Evolutionary conservation across 148 eudicot genomes (phyloP).

Genomic region (Diospyros lotus): DNA sequence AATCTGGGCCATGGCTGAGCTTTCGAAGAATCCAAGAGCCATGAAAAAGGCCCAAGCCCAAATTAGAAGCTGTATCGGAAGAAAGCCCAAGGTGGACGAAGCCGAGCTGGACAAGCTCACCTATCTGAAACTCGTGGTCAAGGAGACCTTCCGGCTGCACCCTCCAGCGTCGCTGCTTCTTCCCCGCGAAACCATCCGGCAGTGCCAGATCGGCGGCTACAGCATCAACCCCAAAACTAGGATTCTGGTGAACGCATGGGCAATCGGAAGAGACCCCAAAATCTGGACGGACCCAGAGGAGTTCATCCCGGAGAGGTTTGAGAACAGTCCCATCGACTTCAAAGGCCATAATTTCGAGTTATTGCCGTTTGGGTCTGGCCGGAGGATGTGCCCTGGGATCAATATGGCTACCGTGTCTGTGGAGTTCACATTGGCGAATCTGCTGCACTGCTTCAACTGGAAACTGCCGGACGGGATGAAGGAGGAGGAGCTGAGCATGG

Average conservation of each 20-base stretch:
- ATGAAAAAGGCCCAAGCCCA: not conserved
- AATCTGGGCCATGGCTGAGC: conserved; percentile 5
- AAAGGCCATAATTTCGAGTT: conserved; percentile 1
- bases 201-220: not conserved
- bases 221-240: not conserved
- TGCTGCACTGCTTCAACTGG: conserved; percentile 5
- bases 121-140: not conserved
- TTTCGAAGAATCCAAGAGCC: not conserved
- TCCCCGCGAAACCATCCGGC: not conserved
- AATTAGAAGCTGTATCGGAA: not conserved
- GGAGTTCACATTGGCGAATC: not conserved
- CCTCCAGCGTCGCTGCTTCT: not conserved
- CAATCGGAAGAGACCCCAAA: not conserved
- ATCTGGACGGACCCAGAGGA: not conserved
- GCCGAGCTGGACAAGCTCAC: not conserved
- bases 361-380: conserved; percentile 5
- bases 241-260: not conserved
- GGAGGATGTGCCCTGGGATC: conserved; percentile 2
- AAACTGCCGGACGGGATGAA: conserved; percentile 10
- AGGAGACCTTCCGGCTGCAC: not conserved
- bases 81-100: not conserved
- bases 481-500: not conserved
- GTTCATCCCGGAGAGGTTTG: conserved; percentile 7
- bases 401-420: not conserved
- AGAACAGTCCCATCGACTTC: not conserved